Evolutionary conservation across 1,139 yeast species (phyloP).

Genomic region (Protomyces inundatus): DNA sequence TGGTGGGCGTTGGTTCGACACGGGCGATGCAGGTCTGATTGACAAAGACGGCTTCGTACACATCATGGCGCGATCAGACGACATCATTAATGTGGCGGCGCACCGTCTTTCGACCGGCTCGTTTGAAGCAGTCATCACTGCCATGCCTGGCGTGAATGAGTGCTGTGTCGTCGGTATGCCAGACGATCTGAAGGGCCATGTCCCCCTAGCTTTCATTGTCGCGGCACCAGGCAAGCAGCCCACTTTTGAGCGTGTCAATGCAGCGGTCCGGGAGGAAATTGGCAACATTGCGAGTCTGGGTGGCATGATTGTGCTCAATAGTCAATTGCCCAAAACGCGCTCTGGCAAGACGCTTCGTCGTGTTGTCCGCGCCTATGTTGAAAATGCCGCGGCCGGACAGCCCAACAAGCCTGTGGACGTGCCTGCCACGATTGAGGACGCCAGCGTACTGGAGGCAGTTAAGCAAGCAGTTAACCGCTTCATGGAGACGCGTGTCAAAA

Average conservation of each 20-base stretch:
- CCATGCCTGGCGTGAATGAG: slow-evolving; percentile 12
- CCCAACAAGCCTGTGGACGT: slow-evolving; percentile 10
- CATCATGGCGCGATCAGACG: slow-evolving; percentile 23
- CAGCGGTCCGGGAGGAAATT: slow-evolving; percentile 12
- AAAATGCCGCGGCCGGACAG: slow-evolving; percentile 20
- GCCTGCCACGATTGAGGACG: slow-evolving; percentile 23
- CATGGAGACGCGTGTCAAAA: slow-evolving; percentile 7
- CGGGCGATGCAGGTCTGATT: slow-evolving; percentile 23
- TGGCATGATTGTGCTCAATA: slow-evolving; percentile 6
- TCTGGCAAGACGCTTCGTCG: slow-evolving; percentile 22
- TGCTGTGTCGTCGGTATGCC: slow-evolving; percentile 26
- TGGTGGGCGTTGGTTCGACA: slow-evolving; percentile 17
- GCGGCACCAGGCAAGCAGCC: neutral
- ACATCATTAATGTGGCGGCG: slow-evolving; percentile 24
- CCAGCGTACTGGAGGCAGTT: slow-evolving; percentile 5
- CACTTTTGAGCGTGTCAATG: slow-evolving; percentile 1
- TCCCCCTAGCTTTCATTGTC: slow-evolving; percentile 17
- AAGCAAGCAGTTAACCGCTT: slow-evolving; percentile 5
- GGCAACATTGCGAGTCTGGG: slow-evolving; percentile 17
- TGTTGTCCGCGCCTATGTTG: slow-evolving; percentile 12
- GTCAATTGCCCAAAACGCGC: slow-evolving; percentile 18
- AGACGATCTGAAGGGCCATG: slow-evolving; percentile 19
- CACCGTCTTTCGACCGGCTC: slow-evolving; percentile 20
- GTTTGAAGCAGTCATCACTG: slow-evolving; percentile 21
- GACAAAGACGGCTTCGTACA: slow-evolving; percentile 21